A percentile compares a stretch with the other conserved stretches of the same genome.
These are phyloP conservation scores for Monosporascus sp. DNA, from an alignment of 2,329 filamentous ascomycete genomes.

Conservation along the genomic window DNA sequence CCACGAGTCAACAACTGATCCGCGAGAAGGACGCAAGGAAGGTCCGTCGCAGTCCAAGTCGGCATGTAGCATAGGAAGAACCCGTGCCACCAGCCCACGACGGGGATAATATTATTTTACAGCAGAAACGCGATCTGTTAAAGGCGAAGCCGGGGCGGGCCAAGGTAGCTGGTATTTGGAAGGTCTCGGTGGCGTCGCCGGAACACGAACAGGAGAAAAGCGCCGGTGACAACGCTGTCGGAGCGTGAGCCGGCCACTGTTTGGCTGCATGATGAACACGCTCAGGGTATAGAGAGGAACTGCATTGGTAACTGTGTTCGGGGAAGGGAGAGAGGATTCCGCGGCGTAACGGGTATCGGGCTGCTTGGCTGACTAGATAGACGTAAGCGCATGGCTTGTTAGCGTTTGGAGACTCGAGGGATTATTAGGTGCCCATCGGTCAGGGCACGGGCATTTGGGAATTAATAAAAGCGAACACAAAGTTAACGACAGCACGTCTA, in stretches of 20 bases:
- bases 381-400: neutral
- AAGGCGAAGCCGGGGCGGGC: neutral
- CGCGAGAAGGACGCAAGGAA: constrained; percentile 30
- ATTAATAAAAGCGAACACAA: neutral
- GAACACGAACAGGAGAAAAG: neutral
- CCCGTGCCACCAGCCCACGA: neutral
- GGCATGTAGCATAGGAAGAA: constrained; percentile 12
- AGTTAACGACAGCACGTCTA: neutral
- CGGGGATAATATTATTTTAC: neutral
- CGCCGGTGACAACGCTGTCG: neutral
- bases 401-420: too few species aligned
- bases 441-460: neutral
- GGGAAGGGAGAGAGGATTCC: too few species aligned
- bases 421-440: too few species aligned
- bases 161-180: neutral
- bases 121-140: neutral
- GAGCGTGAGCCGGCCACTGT: neutral
- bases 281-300: too few species aligned
- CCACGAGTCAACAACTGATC: constrained; percentile 44
- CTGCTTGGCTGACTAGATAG: neutral
- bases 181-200: neutral
- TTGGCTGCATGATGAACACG: too few species aligned
- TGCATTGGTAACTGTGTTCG: too few species aligned
- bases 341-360: too few species aligned
- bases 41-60: constrained; percentile 12